A percentile compares a stretch with the other conserved stretches of the same genome.
Conservation (phyloP, 1,284 basidiomycete genomes). For the Trametes sp. region DNA sequence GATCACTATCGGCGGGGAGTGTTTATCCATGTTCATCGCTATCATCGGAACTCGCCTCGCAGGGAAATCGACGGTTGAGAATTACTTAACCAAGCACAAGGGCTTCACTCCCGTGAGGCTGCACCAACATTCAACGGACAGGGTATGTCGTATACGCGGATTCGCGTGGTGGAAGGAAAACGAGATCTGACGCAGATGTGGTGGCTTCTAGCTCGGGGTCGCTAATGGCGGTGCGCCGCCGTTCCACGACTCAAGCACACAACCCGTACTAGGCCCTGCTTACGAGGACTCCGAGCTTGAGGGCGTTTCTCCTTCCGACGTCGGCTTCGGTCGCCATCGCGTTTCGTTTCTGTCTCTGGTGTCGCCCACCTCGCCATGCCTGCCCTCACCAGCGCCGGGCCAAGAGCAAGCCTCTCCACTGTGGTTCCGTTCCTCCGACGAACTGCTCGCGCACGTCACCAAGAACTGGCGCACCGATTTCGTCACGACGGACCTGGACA, state of each 20-base stretch:
- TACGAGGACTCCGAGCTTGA: conserved; percentile 6
- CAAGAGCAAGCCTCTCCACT: conserved; percentile 20
- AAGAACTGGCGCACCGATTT: conserved; percentile 83
- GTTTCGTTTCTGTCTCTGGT: conserved; percentile 40
- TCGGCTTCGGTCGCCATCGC: conserved; percentile 23
- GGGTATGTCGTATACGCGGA: neutral
- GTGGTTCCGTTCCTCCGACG: conserved; percentile 59
- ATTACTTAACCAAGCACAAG: conserved; percentile 68
- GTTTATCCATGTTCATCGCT: conserved; percentile 78
- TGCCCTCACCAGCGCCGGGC: conserved; percentile 25
- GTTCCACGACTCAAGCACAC: neutral
- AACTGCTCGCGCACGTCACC: conserved; percentile 82
- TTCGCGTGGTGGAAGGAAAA: neutral
- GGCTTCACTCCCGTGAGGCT: conserved; percentile 58
- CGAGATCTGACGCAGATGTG: neutral
- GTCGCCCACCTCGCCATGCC: conserved; percentile 36
- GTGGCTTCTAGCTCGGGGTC: neutral
- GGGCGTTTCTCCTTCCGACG: conserved; percentile 1
- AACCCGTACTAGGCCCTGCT: neutral
- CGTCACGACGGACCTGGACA: conserved; percentile 81
- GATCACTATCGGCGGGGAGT: neutral
- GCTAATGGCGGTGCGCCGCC: neutral
- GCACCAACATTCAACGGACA: neutral
- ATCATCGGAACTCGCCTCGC: conserved; percentile 86
- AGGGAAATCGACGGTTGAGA: conserved; percentile 82